Percentiles rank a stretch among this genome's conserved stretches.
These are phyloP conservation scores for Hypoxylon sp. DNA, from an alignment of 2,329 filamentous ascomycete genomes.

Conservation along the genomic window DNA sequence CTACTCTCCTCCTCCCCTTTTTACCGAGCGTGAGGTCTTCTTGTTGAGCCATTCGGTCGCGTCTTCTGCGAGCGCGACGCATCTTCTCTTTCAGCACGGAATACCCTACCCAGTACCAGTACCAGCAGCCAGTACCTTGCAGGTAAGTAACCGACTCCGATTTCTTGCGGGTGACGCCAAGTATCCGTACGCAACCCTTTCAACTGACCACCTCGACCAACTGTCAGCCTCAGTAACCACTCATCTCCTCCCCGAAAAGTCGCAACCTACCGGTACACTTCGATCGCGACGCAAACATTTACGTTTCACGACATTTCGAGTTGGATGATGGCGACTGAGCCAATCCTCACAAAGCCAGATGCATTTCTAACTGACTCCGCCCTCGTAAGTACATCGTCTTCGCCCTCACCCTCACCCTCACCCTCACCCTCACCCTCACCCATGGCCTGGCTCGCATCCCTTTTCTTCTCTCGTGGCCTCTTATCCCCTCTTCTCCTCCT, in stretches of 20 bases:
- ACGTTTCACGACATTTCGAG: constrained; percentile 39
- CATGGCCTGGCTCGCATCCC: constrained; percentile 2
- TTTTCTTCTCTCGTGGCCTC: constrained; percentile 4
- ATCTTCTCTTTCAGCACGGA: constrained; percentile 16
- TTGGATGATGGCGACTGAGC: constrained; percentile 54
- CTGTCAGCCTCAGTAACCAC: constrained; percentile 4
- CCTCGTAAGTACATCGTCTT: constrained; percentile 47
- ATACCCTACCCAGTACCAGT: background rate
- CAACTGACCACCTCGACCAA: constrained; percentile 41
- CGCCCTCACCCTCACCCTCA: constrained; percentile 14
- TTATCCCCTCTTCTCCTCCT: background rate
- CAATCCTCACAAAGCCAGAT: constrained; percentile 50
- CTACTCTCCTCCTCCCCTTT: constrained; percentile 8
- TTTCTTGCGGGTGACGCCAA: constrained; percentile 43
- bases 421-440: constrained; percentile 13
- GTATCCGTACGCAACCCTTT: constrained; percentile 36
- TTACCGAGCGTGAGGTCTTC: constrained; percentile 18
- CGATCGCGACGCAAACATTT: constrained; percentile 39
- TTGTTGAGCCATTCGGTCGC: constrained; percentile 17
- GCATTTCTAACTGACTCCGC: constrained; percentile 51
- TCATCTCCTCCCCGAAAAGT: constrained; percentile 22
- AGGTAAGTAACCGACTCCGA: constrained; percentile 35
- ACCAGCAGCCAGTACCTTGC: constrained; percentile 9
- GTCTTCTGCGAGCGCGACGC: constrained; percentile 10
- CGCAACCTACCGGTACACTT: constrained; percentile 31